These are phyloP conservation scores for Russula lepida DNA, from an alignment of 768 basidiomycete species.

Conservation along the genomic window DNA sequence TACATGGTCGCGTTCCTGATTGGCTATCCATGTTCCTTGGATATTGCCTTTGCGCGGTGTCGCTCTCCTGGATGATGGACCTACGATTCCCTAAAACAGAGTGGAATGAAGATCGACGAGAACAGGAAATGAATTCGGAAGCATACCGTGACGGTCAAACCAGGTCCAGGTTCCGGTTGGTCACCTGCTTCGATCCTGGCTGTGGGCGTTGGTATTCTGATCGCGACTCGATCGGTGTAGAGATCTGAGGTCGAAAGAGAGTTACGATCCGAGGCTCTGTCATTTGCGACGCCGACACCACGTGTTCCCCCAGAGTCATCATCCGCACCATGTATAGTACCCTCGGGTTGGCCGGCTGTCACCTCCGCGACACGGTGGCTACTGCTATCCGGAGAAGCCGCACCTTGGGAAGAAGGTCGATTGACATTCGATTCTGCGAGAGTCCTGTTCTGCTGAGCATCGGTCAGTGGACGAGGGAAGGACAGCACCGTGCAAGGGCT, in stretches of 20 bases:
- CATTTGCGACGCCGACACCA: neutral
- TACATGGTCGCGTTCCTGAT: neutral
- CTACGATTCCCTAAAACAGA: neutral
- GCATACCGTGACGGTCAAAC: neutral
- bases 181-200: neutral
- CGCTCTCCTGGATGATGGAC: neutral
- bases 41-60: neutral
- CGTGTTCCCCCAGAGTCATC: neutral
- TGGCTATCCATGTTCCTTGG: slow-evolving; percentile 6
- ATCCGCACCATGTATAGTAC: neutral
- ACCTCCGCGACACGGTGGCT: neutral
- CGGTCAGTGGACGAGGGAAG: neutral
- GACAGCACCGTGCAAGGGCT: neutral
- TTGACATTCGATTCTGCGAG: neutral
- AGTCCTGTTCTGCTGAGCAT: neutral
- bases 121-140: neutral
- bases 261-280: neutral
- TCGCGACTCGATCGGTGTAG: neutral
- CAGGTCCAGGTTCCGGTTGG: neutral
- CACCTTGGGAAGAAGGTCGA: neutral
- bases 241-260: slow-evolving; percentile 1
- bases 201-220: neutral
- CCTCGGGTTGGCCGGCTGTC: neutral
- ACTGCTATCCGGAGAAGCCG: neutral
- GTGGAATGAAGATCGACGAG: neutral